Percentiles rank a stretch among this genome's conserved stretches.
These are phyloP conservation scores for Paracorniculantispora psalliotae DNA, from an alignment of 2,329 filamentous ascomycete species.

Conservation along the genomic window DNA sequence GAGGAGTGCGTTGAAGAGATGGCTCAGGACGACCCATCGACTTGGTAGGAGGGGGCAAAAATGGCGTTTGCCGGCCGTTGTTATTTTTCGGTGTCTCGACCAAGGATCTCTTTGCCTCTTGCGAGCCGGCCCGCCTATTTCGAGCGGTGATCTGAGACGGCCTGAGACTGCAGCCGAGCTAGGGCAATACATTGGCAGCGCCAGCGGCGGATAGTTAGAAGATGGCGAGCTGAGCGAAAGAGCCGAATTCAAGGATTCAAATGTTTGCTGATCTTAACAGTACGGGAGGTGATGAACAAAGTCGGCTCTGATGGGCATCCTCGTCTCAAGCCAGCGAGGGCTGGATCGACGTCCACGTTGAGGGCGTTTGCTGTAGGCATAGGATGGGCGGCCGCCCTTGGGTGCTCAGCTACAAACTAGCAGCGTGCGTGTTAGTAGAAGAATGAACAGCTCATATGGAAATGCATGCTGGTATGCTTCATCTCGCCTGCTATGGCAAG, in stretches of 20 bases:
- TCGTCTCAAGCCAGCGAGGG: background rate
- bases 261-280: background rate
- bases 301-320: background rate
- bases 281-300: background rate
- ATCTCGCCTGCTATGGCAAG: background rate
- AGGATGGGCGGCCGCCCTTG: background rate
- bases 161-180: slow-evolving; percentile 18
- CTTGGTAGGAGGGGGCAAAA: background rate
- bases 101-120: background rate
- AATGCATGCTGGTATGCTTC: background rate
- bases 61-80: background rate
- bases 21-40: background rate
- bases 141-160: slow-evolving; percentile 21
- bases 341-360: background rate
- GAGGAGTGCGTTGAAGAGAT: background rate
- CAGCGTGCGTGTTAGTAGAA: background rate
- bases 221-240: background rate
- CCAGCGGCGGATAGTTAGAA: background rate
- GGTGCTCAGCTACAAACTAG: background rate
- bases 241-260: no score
- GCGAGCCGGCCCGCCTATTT: slow-evolving; percentile 12
- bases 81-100: background rate
- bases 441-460: background rate
- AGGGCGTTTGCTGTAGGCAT: background rate
- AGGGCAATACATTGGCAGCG: background rate